phyloP scores from a whole-genome alignment of 495 filamentous ascomycete species.

The Corynascus novoguineensis region DNA sequence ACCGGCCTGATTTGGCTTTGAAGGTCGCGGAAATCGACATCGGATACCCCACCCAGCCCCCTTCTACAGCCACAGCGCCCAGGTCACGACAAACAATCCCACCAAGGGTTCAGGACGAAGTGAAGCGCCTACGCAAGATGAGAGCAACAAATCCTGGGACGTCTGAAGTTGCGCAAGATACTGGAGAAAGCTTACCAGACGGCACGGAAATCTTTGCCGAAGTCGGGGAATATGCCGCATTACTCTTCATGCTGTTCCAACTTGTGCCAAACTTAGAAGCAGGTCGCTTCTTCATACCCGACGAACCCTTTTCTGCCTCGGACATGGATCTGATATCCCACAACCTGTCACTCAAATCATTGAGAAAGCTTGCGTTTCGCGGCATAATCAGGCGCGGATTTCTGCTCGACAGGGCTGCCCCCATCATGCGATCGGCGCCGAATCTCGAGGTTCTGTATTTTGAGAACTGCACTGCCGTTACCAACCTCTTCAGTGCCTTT shows the following conservation, averaged over 20 bases:
- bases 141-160: too few relatives aligned
- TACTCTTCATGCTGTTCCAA: neutral
- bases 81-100: too few relatives aligned
- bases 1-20: neutral
- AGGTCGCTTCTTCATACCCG: neutral
- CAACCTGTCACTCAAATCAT: neutral
- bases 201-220: neutral
- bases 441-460: neutral
- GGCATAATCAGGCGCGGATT: neutral
- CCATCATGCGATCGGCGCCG: neutral
- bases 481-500: neutral
- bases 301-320: neutral
- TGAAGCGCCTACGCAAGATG: neutral
- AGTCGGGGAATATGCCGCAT: neutral
- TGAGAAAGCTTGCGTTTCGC: neutral
- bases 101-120: neutral
- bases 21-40: neutral
- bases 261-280: neutral
- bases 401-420: neutral
- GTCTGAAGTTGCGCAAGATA: too few relatives aligned
- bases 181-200: neutral
- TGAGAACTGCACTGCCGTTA: neutral
- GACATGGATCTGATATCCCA: too few relatives aligned
- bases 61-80: too few relatives aligned
- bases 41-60: neutral